phyloP scores from a whole-genome alignment of 1,139 yeast species.

The Scheffersomyces quercinus region DNA sequence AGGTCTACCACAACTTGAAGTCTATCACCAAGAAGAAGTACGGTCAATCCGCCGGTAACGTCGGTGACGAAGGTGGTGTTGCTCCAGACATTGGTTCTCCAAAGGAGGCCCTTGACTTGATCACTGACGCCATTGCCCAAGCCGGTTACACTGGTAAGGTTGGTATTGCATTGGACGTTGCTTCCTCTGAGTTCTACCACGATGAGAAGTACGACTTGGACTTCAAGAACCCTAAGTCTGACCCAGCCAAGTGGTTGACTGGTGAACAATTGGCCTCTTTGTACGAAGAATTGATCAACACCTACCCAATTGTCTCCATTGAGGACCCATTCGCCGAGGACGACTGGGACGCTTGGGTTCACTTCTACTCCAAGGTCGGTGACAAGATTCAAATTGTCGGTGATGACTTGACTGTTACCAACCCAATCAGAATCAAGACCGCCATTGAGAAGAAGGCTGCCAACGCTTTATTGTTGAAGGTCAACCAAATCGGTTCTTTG shows the following conservation, averaged over 20 bases:
- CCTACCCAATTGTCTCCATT: conserved; percentile 94
- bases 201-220: conserved; percentile 96
- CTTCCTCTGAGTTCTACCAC: conserved; percentile 94
- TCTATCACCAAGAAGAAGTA: conserved; percentile 85
- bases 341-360: conserved; percentile 97
- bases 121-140: conserved; percentile 77
- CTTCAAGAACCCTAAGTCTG: conserved; percentile 94
- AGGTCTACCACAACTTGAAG: conserved; percentile 94
- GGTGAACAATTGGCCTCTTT: conserved; percentile 83
- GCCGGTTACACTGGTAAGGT: conserved; percentile 95
- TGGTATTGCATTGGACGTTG: conserved; percentile 90
- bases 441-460: conserved; percentile 96
- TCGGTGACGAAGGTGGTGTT: conserved; percentile 99
- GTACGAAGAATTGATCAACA: conserved; percentile 73
- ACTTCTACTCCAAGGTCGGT: conserved; percentile 70
- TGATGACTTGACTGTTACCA: conserved; percentile 97
- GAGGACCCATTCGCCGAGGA: conserved; percentile 99
- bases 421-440: conserved; percentile 87
- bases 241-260: conserved; percentile 82
- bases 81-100: conserved; percentile 94
- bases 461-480: conserved; percentile 90
- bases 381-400: conserved; percentile 84
- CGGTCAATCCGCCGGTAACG: conserved; percentile 98
- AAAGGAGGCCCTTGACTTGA: conserved; percentile 92
- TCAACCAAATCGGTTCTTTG: conserved; percentile 91